phyloP scores from a whole-genome alignment of 768 basidiomycete species.

The Tricholoma furcatifolium region DNA sequence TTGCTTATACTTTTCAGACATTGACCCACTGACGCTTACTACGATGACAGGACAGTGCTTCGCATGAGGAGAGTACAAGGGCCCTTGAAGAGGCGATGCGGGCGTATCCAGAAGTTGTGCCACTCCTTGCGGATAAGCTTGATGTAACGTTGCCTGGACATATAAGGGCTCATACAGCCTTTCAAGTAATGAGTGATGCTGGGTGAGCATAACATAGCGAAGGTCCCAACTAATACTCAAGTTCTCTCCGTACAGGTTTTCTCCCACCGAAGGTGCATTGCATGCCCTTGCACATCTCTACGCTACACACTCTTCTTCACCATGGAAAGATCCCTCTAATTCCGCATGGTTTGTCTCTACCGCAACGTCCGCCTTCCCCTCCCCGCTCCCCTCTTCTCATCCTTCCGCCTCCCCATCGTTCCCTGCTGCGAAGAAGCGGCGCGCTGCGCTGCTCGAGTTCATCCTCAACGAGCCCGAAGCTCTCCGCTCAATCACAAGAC shows the following conservation, averaged over 20 bases:
- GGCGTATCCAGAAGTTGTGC: constrained; percentile 79
- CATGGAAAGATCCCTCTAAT: constrained; percentile 79
- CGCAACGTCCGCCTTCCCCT: constrained; percentile 41
- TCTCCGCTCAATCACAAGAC: constrained; percentile 63
- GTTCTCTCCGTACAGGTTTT: constrained; percentile 25
- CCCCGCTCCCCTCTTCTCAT: constrained; percentile 40
- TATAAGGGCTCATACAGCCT: constrained; percentile 59
- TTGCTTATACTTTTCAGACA: not conserved
- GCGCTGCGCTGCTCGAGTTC: constrained; percentile 32
- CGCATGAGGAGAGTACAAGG: constrained; percentile 53
- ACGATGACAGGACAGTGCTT: constrained; percentile 32
- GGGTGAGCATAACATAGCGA: constrained; percentile 37
- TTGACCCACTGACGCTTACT: not conserved
- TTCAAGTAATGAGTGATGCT: constrained; percentile 68
- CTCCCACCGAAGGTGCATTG: constrained; percentile 45
- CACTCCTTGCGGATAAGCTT: constrained; percentile 82
- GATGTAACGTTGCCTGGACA: constrained; percentile 62
- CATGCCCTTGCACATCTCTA: constrained; percentile 91
- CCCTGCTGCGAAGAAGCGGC: constrained; percentile 17
- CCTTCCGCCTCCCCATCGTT: constrained; percentile 32
- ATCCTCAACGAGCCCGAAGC: constrained; percentile 40
- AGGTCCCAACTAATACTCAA: not conserved
- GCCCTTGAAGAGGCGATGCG: constrained; percentile 74
- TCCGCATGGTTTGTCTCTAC: constrained; percentile 71
- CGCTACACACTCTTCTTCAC: constrained; percentile 65